These are phyloP conservation scores for Blastosporella zonata DNA, from an alignment of 1,284 basidiomycete species.

Conservation along the genomic window DNA sequence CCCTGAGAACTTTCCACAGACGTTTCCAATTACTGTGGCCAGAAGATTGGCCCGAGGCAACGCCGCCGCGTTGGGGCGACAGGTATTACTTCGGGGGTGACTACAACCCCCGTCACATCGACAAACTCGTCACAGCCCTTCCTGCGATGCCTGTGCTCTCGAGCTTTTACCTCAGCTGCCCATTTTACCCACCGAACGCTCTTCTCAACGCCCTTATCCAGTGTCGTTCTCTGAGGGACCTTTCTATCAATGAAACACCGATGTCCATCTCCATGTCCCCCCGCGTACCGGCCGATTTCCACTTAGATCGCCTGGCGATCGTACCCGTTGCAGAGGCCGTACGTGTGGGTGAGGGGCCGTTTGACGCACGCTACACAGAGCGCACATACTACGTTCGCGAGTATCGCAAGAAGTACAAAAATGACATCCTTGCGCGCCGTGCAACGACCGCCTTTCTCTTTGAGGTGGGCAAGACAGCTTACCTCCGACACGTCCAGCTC, in stretches of 20 bases:
- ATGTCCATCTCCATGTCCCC: constrained; percentile 31
- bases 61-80: constrained; percentile 35
- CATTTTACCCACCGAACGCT: constrained; percentile 34
- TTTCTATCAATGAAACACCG: constrained; percentile 36
- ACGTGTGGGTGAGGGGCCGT: constrained; percentile 36
- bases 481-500: constrained; percentile 30
- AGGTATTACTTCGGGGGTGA: constrained; percentile 30
- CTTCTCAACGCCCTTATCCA: constrained; percentile 32
- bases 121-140: constrained; percentile 32
- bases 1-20: constrained; percentile 19
- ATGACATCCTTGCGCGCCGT: constrained; percentile 29
- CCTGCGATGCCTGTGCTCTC: constrained; percentile 31
- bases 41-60: constrained; percentile 38
- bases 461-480: constrained; percentile 27
- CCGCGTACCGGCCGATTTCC: constrained; percentile 25
- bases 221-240: constrained; percentile 31
- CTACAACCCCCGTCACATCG: constrained; percentile 34
- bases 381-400: constrained; percentile 32
- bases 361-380: constrained; percentile 31
- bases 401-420: constrained; percentile 34
- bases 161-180: constrained; percentile 33
- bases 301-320: constrained; percentile 31
- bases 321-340: constrained; percentile 36
- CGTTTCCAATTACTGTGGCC: constrained; percentile 36
- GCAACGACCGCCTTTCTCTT: constrained; percentile 29